A percentile compares a stretch with the other conserved stretches of the same genome.
These are phyloP conservation scores for Nicotiana undulata DNA, from an alignment of 257 asterid genomes.

Conservation along the genomic window DNA sequence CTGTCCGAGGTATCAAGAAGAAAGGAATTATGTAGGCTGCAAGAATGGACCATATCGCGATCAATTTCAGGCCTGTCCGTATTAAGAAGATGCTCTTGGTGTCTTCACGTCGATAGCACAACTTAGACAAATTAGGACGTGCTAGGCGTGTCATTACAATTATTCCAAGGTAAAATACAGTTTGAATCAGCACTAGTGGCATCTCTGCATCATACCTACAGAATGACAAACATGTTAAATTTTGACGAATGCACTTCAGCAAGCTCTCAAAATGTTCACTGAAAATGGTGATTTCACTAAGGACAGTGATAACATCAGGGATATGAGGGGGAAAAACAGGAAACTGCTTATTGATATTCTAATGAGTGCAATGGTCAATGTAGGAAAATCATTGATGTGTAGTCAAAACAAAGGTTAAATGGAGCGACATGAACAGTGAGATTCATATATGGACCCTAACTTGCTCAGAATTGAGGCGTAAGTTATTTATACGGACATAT, in stretches of 20 bases:
- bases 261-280: neutral
- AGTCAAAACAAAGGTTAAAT: neutral
- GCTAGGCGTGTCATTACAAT: conserved; percentile 63
- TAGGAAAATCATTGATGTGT: neutral
- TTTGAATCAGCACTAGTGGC: conserved; percentile 49
- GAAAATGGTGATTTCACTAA: neutral
- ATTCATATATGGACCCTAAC: neutral
- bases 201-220: conserved; percentile 66
- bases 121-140: conserved; percentile 65
- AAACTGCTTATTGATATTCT: neutral
- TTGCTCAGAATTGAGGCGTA: neutral
- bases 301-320: neutral
- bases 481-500: neutral
- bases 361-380: no score
- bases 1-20: conserved; percentile 64
- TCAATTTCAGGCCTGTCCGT: conserved; percentile 55
- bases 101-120: conserved; percentile 56
- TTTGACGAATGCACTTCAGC: neutral
- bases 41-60: conserved; percentile 62
- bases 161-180: conserved; percentile 52
- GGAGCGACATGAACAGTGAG: neutral
- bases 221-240: neutral
- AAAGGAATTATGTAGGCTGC: conserved; percentile 66
- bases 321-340: neutral
- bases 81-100: conserved; percentile 45